A percentile compares a stretch with the other conserved stretches of the same genome.
These are phyloP conservation scores for Neopestalotiopsis clavispora DNA, from an alignment of 2,329 filamentous ascomycete species.

Conservation along the genomic window DNA sequence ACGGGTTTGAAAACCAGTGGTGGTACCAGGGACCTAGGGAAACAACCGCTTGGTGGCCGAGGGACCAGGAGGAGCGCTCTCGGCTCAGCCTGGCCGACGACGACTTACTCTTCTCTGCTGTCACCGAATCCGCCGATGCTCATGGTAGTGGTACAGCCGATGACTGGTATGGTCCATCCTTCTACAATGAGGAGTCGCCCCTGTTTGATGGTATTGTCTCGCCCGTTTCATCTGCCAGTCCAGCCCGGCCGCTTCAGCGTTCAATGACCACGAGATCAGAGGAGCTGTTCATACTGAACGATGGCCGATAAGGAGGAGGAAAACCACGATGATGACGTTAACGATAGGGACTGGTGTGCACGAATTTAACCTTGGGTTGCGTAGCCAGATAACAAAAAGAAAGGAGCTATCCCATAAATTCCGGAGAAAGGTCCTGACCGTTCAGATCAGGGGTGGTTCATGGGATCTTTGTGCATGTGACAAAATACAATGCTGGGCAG, in stretches of 20 bases:
- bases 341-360: no score
- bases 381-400: neutral
- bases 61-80: constrained; percentile 27
- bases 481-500: no score
- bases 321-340: neutral
- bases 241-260: constrained; percentile 35
- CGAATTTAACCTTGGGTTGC: neutral
- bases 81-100: constrained; percentile 30
- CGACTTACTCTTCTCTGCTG: constrained; percentile 28
- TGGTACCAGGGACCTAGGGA: constrained; percentile 54
- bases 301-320: neutral
- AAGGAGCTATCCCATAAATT: neutral
- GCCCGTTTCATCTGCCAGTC: constrained; percentile 39
- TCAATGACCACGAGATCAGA: constrained; percentile 47
- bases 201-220: constrained; percentile 37
- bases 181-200: constrained; percentile 20
- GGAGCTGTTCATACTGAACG: constrained; percentile 37
- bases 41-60: constrained; percentile 26
- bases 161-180: constrained; percentile 14
- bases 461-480: no score
- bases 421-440: no score
- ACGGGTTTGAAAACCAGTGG: constrained; percentile 63
- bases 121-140: constrained; percentile 27
- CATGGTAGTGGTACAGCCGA: constrained; percentile 19
- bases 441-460: no score